Evolutionary conservation across 2,329 filamentous ascomycete species (phyloP), one percentile per base, ranked within the genome.

Genomic region (Talaromyces sp.): DNA sequence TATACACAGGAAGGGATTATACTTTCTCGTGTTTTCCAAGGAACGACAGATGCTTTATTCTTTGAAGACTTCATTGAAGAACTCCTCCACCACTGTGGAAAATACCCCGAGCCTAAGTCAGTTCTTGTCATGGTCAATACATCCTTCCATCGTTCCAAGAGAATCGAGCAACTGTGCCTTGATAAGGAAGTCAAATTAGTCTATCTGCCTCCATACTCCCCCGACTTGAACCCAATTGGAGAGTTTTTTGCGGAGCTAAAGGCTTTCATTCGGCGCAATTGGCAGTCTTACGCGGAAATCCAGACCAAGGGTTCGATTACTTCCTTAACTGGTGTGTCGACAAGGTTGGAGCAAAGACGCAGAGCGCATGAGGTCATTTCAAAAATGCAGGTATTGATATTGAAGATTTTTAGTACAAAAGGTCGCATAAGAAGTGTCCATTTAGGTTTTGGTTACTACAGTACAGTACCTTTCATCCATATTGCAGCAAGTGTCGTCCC

Each of bases 231-330:
- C 55, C 66, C 65, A 19, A 68, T 70, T 51, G 58, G 70, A 52
- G 61, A 70, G 48, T 65, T 65, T 49, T 72, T 71, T 60, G 52
- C 59, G 19, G 62, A 67, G 44, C 54, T 72, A 3, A 72, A 72
- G 55, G 57, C 56, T 14, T 69, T 65, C 43, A 67, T 71, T 30
- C 68, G 68, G 55, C 60, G 58, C 45, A 56, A 65, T 35, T 67
- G 52, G 59, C 44, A 58, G 36, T 46, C 46, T 29, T 58, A 50
- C 45, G 46, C 55, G 50, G 45, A 35, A 44, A 49, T 35, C 57
- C 54, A 9, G 24, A 45, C 7, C 49, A 61, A 42, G 55, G 50
- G 14, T 66, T 67, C 49, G 36, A 51, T 44, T 37, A 17, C 24
- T 67, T 58, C 44, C 52, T 66, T 27, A 61, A 64, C 56, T 67